Percentiles rank a stretch among this genome's conserved stretches.
phyloP scores from a whole-genome alignment of 257 asterid species.

The Nicotiana benthamiana region DNA sequence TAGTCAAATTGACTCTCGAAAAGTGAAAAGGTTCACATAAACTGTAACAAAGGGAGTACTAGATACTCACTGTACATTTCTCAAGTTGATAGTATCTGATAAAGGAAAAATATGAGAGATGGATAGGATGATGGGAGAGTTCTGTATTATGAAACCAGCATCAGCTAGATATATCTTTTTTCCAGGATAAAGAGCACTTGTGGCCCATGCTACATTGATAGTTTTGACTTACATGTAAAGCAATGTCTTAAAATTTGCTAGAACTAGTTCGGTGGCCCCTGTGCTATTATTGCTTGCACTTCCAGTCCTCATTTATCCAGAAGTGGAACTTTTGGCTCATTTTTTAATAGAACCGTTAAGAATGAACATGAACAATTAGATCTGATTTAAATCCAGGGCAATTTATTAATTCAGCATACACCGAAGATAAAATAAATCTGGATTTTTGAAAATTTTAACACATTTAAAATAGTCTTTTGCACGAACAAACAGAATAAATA shows the following conservation, averaged over 20 bases:
- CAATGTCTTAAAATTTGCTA: neutral
- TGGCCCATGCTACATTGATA: neutral
- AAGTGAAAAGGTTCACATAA: too few species aligned
- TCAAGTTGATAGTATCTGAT: neutral
- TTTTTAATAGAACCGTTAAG: neutral
- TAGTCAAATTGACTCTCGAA: too few species aligned
- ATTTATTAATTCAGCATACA: neutral
- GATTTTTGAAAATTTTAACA: neutral
- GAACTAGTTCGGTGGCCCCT: neutral
- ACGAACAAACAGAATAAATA: neutral
- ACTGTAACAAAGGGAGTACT: neutral
- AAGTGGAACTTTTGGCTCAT: neutral
- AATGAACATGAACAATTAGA: neutral
- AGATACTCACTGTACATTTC: neutral
- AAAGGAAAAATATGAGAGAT: neutral
- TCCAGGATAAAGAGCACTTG: neutral
- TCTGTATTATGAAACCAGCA: neutral
- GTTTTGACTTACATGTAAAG: neutral
- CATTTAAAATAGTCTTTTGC: neutral
- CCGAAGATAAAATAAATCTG: neutral
- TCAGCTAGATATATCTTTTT: neutral
- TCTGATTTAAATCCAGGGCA: neutral
- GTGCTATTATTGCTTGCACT: neutral
- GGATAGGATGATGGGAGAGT: neutral
- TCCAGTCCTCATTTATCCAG: neutral